Percentiles rank a stretch among this genome's conserved stretches.
Evolutionary conservation across 179 eudicot genomes (phyloP).

Genomic region (Beta lomatogona): DNA sequence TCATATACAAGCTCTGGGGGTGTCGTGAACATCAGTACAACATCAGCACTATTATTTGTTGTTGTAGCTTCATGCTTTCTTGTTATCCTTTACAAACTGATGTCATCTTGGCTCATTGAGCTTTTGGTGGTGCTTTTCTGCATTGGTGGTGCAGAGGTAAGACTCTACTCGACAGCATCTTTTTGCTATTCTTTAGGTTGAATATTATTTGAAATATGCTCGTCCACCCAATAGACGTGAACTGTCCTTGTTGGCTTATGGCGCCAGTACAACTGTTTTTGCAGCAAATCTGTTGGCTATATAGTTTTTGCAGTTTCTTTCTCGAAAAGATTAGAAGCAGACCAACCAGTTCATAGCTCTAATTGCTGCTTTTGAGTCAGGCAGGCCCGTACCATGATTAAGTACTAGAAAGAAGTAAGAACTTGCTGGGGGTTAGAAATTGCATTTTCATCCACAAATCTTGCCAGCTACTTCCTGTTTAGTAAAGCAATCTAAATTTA

Average conservation of each 20-base stretch:
- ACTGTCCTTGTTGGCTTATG: neutral
- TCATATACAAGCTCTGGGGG: conserved; percentile 43
- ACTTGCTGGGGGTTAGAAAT: neutral
- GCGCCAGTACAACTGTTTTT: neutral
- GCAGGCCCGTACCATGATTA: neutral
- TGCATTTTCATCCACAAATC: neutral
- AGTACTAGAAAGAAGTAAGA: neutral
- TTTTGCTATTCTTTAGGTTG: too few relatives aligned
- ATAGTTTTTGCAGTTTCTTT: neutral
- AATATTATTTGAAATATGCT: neutral
- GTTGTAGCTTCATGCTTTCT: conserved; percentile 79
- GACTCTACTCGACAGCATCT: conserved; percentile 2
- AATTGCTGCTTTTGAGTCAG: neutral
- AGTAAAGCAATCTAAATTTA: neutral
- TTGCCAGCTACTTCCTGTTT: neutral
- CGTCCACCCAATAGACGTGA: neutral
- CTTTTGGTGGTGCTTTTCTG: conserved; percentile 79
- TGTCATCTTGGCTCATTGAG: conserved; percentile 72
- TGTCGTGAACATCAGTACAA: conserved; percentile 61
- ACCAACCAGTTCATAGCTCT: neutral
- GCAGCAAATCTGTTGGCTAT: neutral
- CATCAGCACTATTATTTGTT: conserved; percentile 67
- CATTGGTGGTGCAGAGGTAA: conserved; percentile 86
- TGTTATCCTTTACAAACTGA: conserved; percentile 60
- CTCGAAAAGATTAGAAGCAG: neutral